A percentile compares a stretch with the other conserved stretches of the same genome.
Conservation (phyloP, 2,329 filamentous ascomycete genomes). For the Lojkania enalia region DNA sequence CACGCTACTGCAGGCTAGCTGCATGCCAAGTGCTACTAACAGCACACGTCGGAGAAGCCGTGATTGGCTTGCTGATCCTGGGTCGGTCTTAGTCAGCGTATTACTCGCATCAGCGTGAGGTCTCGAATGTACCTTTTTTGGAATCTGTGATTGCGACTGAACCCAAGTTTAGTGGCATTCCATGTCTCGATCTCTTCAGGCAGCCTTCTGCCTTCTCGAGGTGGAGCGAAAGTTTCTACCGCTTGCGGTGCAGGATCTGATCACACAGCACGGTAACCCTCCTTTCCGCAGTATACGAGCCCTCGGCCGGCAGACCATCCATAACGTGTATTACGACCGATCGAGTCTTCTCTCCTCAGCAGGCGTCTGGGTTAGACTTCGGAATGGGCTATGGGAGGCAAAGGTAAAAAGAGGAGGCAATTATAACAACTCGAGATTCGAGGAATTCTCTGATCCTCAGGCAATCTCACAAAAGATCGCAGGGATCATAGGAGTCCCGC, state of each 20-base stretch:
- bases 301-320: conserved; percentile 15
- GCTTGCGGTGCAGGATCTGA: conserved; percentile 14
- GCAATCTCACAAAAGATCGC: conserved; percentile 18
- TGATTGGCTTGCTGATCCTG: too few species aligned
- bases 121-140: too few species aligned
- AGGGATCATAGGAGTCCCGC: conserved; percentile 2
- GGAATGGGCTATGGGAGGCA: conserved; percentile 14
- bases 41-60: too few species aligned
- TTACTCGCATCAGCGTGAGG: too few species aligned
- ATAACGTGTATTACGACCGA: conserved; percentile 34
- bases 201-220: conserved; percentile 11
- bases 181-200: conserved; percentile 8
- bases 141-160: too few species aligned
- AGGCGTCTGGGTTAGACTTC: conserved; percentile 30
- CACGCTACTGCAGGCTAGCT: too few species aligned
- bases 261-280: conserved; percentile 9
- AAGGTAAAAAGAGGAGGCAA: conserved; percentile 25
- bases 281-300: conserved; percentile 12
- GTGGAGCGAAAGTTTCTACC: conserved; percentile 18
- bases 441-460: conserved; percentile 23
- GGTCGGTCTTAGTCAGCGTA: too few species aligned
- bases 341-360: conserved; percentile 18
- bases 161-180: too few species aligned
- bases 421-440: conserved; percentile 28
- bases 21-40: too few species aligned